Conservation (phyloP, 306 rosid genomes). For the Lithocarpus polystachyus region DNA sequence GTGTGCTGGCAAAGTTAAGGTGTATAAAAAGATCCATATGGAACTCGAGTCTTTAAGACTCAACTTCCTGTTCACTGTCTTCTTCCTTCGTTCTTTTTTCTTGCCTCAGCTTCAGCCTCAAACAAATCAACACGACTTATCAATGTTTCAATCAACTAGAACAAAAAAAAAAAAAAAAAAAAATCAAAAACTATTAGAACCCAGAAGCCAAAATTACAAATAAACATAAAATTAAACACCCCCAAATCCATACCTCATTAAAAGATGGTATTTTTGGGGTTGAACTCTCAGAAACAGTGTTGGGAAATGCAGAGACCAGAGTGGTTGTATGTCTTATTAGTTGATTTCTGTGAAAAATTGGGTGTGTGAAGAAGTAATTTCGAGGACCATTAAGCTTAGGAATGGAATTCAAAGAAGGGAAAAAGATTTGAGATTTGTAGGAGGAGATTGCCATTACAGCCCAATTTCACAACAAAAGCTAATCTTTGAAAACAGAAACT, state of each 20-base stretch:
- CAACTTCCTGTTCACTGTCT: too few species aligned
- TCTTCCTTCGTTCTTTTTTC: too few species aligned
- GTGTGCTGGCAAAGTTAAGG: too few species aligned
- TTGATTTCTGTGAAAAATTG: not conserved
- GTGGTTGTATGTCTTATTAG: conserved; percentile 13
- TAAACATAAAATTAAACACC: not conserved
- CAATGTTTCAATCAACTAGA: conserved; percentile 74
- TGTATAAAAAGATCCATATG: too few species aligned
- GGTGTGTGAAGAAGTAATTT: not conserved
- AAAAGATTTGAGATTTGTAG: conserved; percentile 1
- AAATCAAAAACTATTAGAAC: not conserved
- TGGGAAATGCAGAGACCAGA: conserved; percentile 19
- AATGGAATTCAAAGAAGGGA: conserved; percentile 20
- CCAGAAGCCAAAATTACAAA: not conserved
- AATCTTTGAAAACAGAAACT: too few species aligned
- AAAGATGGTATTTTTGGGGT: conserved; percentile 13
- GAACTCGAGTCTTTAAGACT: too few species aligned
- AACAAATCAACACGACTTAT: conserved; percentile 57
- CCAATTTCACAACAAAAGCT: not conserved
- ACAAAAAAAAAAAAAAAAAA: not conserved
- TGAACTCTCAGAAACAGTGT: not conserved
- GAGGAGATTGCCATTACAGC: not conserved
- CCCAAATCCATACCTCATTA: conserved; percentile 33
- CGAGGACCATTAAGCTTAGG: conserved; percentile 1
- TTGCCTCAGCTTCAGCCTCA: conserved; percentile 70